A percentile compares a stretch with the other conserved stretches of the same genome.
These are phyloP conservation scores for Penicillium italicum DNA, from an alignment of 2,329 filamentous ascomycete genomes.

Conservation along the genomic window DNA sequence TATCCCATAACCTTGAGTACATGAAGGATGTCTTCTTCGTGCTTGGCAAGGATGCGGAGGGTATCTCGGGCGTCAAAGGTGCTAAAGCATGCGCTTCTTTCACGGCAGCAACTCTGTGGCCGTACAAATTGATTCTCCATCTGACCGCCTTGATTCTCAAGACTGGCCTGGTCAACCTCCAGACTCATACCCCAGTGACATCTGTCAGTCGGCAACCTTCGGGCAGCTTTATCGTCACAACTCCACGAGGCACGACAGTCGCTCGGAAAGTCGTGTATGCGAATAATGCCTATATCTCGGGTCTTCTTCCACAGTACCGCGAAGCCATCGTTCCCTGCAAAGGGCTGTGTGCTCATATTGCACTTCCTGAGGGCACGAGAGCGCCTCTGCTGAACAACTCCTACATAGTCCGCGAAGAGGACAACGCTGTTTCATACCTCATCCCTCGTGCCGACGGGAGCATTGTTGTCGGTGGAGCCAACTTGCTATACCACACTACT, in stretches of 20 bases:
- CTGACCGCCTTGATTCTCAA: constrained; percentile 55
- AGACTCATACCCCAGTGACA: constrained; percentile 51
- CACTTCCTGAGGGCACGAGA: constrained; percentile 24
- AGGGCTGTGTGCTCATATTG: constrained; percentile 49
- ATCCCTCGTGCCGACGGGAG: constrained; percentile 53
- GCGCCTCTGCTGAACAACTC: constrained; percentile 45
- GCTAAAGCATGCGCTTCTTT: constrained; percentile 38
- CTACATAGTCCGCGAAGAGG: constrained; percentile 54
- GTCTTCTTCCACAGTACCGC: constrained; percentile 66
- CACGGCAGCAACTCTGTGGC: constrained; percentile 45
- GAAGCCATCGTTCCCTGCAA: constrained; percentile 73
- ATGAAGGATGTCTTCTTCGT: constrained; percentile 34
- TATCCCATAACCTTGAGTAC: constrained; percentile 26
- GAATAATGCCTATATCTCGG: constrained; percentile 80
- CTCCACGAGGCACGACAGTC: constrained; percentile 59
- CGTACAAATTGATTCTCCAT: constrained; percentile 77
- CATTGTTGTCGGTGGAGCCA: constrained; percentile 63
- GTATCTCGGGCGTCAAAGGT: constrained; percentile 41
- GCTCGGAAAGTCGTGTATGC: constrained; percentile 68
- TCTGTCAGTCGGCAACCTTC: constrained; percentile 24
- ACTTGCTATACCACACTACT: constrained; percentile 40
- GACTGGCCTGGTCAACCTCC: constrained; percentile 48
- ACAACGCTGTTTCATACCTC: constrained; percentile 53
- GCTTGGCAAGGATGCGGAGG: constrained; percentile 28
- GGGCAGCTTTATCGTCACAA: constrained; percentile 58